A percentile compares a stretch with the other conserved stretches of the same genome.
Conservation (phyloP, 192 early-diverging fungal genomes). For the Coemansia sp. region DNA sequence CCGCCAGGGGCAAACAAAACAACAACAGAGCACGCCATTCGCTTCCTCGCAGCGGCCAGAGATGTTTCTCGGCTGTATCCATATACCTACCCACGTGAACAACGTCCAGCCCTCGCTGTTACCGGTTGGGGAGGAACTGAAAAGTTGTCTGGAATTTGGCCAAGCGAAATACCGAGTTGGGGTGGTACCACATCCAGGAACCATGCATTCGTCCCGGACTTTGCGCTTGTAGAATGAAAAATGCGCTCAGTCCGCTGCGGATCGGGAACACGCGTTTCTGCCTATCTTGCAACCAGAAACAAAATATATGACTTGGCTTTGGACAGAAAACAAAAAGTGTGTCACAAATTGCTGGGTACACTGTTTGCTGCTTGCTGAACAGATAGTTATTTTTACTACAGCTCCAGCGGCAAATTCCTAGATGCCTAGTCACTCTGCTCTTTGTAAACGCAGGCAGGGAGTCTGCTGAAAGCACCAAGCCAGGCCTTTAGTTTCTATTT, state of each 20-base stretch:
- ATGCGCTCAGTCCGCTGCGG: background rate
- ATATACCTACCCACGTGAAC: background rate
- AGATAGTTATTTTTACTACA: too few relatives aligned
- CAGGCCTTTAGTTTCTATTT: background rate
- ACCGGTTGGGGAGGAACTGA: slow-evolving; percentile 1
- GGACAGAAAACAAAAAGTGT: background rate
- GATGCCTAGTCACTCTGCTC: background rate
- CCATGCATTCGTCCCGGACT: background rate
- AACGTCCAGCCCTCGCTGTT: background rate
- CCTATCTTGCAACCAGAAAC: background rate
- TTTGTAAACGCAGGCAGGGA: background rate
- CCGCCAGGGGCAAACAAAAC: background rate
- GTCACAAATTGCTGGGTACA: background rate
- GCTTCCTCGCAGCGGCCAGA: background rate
- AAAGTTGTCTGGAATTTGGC: background rate
- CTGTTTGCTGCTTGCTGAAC: background rate
- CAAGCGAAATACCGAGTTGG: background rate
- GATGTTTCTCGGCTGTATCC: background rate
- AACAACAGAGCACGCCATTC: background rate
- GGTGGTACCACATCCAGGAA: slow-evolving; percentile 7
- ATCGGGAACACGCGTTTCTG: slow-evolving; percentile 3
- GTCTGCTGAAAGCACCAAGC: background rate
- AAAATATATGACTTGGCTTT: background rate
- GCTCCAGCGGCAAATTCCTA: background rate
- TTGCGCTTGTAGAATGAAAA: background rate